Conservation (phyloP, 2,329 filamentous ascomycete genomes). For the Hypoxylon sp. region DNA sequence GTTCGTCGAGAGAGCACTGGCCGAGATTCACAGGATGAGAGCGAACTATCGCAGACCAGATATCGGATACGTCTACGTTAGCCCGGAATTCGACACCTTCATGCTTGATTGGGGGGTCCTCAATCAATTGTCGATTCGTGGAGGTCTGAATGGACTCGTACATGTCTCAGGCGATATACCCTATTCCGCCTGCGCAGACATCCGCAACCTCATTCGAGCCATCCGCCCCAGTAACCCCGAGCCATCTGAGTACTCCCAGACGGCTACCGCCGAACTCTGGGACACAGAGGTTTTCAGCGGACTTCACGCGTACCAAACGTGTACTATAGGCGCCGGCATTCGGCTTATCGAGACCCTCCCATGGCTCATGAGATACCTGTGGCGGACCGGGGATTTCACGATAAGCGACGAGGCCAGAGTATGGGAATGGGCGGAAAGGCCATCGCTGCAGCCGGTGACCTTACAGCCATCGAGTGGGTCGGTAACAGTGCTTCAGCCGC, state of each 20-base stretch:
- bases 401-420: neutral
- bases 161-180: neutral
- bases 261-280: neutral
- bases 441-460: no score
- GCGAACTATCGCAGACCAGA: neutral
- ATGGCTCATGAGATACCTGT: neutral
- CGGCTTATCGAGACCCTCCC: neutral
- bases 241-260: neutral
- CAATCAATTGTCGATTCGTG: neutral
- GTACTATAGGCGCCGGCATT: neutral
- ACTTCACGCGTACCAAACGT: neutral
- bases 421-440: neutral
- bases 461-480: no score
- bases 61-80: constrained; percentile 10
- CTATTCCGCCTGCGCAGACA: neutral
- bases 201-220: constrained; percentile 5
- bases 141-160: neutral
- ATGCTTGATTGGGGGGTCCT: neutral
- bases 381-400: neutral
- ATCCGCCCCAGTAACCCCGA: neutral
- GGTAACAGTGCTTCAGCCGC: neutral
- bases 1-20: no score
- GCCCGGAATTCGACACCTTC: constrained; percentile 13
- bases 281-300: neutral
- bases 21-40: no score